Evolutionary conservation across 768 basidiomycete genomes (phyloP), one percentile per base, ranked within the genome.

Genomic region (Porpolomopsis calyptriformis): DNA sequence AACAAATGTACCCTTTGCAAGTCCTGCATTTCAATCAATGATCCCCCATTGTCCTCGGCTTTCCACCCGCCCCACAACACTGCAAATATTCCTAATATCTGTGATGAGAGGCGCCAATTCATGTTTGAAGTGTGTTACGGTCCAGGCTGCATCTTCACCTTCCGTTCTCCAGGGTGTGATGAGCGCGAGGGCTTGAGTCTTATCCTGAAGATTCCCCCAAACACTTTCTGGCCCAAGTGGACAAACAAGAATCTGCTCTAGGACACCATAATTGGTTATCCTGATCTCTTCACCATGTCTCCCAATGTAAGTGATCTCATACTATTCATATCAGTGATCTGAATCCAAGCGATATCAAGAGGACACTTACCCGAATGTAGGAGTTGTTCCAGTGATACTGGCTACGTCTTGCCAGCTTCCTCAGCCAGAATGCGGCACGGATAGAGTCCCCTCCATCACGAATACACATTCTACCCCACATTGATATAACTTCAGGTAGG

Each of bases 391-490:
- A 18, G 4, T 31, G 16, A 6, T 5, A 4, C 25, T 12, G 22
- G 16, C 19, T 16, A 27, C 9, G 7, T 20, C 16, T 36, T 8
- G 8, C 31, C 9, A 8, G 40, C 26, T 24, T 19, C 34, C 26
- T 40, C 14, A 41, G 46, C 26, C 16, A 37, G 25, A 20, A 20
- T 24, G 24, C 27, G 9, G 40, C 24, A 12, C 53, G 29, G 27
- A 65, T 59, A 3, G 38, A 25, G 34, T 64, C 62, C 2, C 63
- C 59, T 6, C 58, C 53, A 26, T 52, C 47, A 8, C 45, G 26
- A 20, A 64, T 57, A 4, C 54, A 39, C 0, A 65, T 40, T 34
- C 58, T 61, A 6, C 57, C 60, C 54, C 57, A 61, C 2, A 47
- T 43, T 37, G 49, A 43, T 48, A 59, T 57, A n/a, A 47, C 14